Evolutionary conservation across 768 basidiomycete genomes (phyloP).

Genomic region (Leccinellum albellum): DNA sequence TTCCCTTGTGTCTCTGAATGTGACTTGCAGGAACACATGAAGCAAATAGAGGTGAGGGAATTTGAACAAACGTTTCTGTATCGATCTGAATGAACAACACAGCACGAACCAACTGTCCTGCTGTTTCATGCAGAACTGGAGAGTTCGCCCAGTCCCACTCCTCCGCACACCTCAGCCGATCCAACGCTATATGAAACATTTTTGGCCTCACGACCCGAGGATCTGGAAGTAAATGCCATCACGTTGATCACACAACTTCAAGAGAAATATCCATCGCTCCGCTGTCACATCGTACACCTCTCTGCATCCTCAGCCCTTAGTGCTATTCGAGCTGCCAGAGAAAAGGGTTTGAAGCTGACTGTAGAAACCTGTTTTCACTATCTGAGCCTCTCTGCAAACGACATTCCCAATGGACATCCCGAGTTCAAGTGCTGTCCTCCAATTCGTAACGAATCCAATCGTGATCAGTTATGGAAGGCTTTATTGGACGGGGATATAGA

Average conservation of each 20-base stretch:
- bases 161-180: conserved; percentile 32
- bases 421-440: conserved; percentile 98
- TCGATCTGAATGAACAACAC: conserved; percentile 10
- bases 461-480: conserved; percentile 77
- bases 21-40: conserved; percentile 70
- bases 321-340: conserved; percentile 64
- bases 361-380: conserved; percentile 99
- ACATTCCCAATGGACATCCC: conserved; percentile 71
- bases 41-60: conserved; percentile 58
- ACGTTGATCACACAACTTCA: conserved; percentile 68
- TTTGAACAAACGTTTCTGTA: not conserved
- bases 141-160: conserved; percentile 10
- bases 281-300: conserved; percentile 94
- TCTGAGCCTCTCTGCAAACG: conserved; percentile 68
- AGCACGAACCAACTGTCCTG: conserved; percentile 70
- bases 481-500: conserved; percentile 81
- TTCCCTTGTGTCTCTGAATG: conserved; percentile 80
- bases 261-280: conserved; percentile 56
- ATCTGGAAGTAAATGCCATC: conserved; percentile 80
- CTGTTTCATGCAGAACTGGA: conserved; percentile 94
- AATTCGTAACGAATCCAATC: conserved; percentile 70
- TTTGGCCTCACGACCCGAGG: conserved; percentile 77
- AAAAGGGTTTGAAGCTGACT: conserved; percentile 65
- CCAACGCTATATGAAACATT: conserved; percentile 72
- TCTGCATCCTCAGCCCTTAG: conserved; percentile 83